phyloP scores from a whole-genome alignment of 768 basidiomycete genomes.

The Crucibulum laeve region DNA sequence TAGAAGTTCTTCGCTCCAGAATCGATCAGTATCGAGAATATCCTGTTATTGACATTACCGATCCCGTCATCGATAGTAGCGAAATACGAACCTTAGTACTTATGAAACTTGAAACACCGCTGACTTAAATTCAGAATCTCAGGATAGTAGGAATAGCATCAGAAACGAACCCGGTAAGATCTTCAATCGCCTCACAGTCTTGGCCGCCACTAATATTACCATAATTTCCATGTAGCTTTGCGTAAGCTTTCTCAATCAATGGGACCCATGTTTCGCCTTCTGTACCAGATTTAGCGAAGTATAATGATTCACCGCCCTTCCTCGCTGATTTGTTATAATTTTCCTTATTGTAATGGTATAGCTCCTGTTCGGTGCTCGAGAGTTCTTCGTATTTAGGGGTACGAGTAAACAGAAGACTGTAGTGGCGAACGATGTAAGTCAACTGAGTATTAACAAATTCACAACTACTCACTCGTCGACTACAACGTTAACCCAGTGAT shows the following conservation, averaged over 20 bases:
- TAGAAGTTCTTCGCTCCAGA: conserved; percentile 51
- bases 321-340: conserved; percentile 40
- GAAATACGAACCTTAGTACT: conserved; percentile 28
- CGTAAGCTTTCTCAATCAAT: conserved; percentile 57
- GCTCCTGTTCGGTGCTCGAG: conserved; percentile 29
- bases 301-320: conserved; percentile 43
- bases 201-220: conserved; percentile 28
- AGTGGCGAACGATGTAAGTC: not conserved
- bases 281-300: conserved; percentile 44
- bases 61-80: not conserved
- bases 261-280: conserved; percentile 54
- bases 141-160: not conserved
- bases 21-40: conserved; percentile 43
- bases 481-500: conserved; percentile 47
- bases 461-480: conserved; percentile 46
- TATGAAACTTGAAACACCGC: conserved; percentile 40
- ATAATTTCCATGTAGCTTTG: conserved; percentile 49
- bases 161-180: conserved; percentile 45
- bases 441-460: not conserved
- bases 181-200: conserved; percentile 47
- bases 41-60: conserved; percentile 20
- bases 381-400: conserved; percentile 50
- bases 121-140: conserved; percentile 9
- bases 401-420: conserved; percentile 41
- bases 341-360: conserved; percentile 50